Conservation (phyloP, 2,329 filamentous ascomycete genomes). For the Claviceps quebecensis region DNA sequence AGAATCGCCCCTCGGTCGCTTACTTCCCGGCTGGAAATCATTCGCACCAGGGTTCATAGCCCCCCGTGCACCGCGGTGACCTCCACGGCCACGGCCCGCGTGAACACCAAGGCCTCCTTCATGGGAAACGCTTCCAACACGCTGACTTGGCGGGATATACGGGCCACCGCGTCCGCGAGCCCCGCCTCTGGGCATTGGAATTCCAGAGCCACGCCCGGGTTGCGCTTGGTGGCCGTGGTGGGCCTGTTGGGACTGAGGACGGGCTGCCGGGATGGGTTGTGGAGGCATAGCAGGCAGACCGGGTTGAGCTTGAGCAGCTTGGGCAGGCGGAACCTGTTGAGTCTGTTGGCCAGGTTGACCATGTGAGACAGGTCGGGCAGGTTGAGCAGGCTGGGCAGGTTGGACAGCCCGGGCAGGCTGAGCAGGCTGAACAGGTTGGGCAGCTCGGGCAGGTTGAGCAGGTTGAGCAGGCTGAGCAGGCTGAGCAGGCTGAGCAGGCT, state of each 20-base stretch:
- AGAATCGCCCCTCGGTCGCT: constrained; percentile 41
- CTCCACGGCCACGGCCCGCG: constrained; percentile 27
- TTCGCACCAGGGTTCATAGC: constrained; percentile 35
- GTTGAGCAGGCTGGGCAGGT: background rate
- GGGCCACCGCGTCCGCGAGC: constrained; percentile 24
- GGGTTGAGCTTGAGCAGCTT: no score
- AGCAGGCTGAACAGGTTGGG: constrained; percentile 4
- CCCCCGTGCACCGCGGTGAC: constrained; percentile 24
- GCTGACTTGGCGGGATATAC: constrained; percentile 24
- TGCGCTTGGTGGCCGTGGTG: constrained; percentile 10
- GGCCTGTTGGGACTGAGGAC: constrained; percentile 4
- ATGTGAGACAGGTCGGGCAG: background rate
- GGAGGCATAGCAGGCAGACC: no score
- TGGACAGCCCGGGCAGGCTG: background rate
- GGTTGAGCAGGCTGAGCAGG: background rate
- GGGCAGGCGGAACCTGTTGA: background rate
- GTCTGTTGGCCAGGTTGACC: constrained; percentile 4
- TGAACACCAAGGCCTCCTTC: constrained; percentile 17
- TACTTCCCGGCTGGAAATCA: constrained; percentile 44
- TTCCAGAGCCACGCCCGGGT: constrained; percentile 17
- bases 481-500: background rate
- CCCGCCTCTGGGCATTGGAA: constrained; percentile 28
- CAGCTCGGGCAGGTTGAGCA: background rate
- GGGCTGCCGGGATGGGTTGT: no score
- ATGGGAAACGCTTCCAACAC: constrained; percentile 20